These are phyloP conservation scores for Sungouiella blattae DNA, from an alignment of 805 yeast genomes.

Conservation along the genomic window DNA sequence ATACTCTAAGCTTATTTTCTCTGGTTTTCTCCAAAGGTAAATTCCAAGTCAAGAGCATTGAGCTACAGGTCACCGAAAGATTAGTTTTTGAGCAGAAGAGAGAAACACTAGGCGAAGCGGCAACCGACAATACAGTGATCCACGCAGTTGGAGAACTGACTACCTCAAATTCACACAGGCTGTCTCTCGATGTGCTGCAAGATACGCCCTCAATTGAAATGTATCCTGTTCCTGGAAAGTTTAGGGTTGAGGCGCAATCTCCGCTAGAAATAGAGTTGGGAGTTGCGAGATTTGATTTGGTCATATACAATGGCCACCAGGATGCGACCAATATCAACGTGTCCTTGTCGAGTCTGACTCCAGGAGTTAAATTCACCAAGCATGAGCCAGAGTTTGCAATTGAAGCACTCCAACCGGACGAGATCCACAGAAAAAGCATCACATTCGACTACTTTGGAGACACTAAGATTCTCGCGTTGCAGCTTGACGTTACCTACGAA, in stretches of 20 bases:
- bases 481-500: conserved; percentile 19
- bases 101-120: neutral
- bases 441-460: conserved; percentile 33
- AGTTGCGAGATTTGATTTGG: conserved; percentile 21
- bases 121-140: conserved; percentile 9
- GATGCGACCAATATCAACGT: conserved; percentile 27
- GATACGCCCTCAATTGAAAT: conserved; percentile 2
- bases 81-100: conserved; percentile 1
- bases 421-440: conserved; percentile 20
- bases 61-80: conserved; percentile 7
- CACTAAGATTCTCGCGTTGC: conserved; percentile 21
- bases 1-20: neutral
- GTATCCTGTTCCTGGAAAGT: conserved; percentile 17
- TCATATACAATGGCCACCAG: conserved; percentile 26
- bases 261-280: conserved; percentile 28
- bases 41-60: neutral
- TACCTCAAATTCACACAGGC: conserved; percentile 8
- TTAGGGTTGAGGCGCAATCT: conserved; percentile 26
- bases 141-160: neutral
- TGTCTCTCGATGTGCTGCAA: neutral
- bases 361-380: conserved; percentile 15
- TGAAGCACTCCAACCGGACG: conserved; percentile 2
- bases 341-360: conserved; percentile 12
- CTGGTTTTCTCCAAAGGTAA: neutral
- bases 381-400: neutral